A percentile compares a stretch with the other conserved stretches of the same genome.
These are phyloP conservation scores for Micractinium sp. DNA, from an alignment of 139 green algal genomes.

Conservation along the genomic window DNA sequence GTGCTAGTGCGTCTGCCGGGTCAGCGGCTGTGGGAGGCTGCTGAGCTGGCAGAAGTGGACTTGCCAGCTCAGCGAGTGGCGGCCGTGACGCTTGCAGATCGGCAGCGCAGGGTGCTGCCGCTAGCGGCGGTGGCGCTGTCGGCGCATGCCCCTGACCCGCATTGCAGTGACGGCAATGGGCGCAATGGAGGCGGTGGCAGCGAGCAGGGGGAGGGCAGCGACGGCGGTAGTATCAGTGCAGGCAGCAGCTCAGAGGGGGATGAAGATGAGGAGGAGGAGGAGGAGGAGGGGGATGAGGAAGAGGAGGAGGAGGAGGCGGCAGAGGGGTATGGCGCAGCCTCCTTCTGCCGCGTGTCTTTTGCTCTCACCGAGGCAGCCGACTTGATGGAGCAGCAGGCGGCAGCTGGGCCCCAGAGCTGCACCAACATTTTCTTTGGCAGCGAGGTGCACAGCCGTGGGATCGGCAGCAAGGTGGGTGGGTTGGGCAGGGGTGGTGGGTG, in stretches of 20 bases:
- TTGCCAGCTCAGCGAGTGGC: neutral
- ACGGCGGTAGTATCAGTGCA: neutral
- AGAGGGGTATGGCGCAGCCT: neutral
- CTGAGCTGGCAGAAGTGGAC: slow-evolving; percentile 10
- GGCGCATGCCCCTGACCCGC: neutral
- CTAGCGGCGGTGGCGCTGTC: slow-evolving; percentile 7
- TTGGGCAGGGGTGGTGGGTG: no score
- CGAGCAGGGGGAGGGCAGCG: neutral
- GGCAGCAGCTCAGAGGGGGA: neutral
- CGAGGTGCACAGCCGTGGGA: slow-evolving; percentile 29
- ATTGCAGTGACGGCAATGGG: neutral
- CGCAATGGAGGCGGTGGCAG: neutral
- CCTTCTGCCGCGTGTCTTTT: neutral
- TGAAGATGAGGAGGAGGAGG: neutral
- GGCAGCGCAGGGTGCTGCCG: neutral
- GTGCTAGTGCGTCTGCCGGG: neutral
- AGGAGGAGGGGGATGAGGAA: neutral
- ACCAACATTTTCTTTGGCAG: slow-evolving; percentile 15
- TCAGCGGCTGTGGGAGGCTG: slow-evolving; percentile 19
- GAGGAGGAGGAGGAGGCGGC: neutral
- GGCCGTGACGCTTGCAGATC: neutral
- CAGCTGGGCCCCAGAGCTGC: slow-evolving; percentile 14
- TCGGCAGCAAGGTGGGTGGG: slow-evolving; percentile 29
- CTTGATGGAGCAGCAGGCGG: neutral
- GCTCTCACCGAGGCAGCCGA: slow-evolving; percentile 5